These are phyloP conservation scores for Yamadazyma atlantica DNA, from an alignment of 1,139 yeast genomes.

Conservation along the genomic window DNA sequence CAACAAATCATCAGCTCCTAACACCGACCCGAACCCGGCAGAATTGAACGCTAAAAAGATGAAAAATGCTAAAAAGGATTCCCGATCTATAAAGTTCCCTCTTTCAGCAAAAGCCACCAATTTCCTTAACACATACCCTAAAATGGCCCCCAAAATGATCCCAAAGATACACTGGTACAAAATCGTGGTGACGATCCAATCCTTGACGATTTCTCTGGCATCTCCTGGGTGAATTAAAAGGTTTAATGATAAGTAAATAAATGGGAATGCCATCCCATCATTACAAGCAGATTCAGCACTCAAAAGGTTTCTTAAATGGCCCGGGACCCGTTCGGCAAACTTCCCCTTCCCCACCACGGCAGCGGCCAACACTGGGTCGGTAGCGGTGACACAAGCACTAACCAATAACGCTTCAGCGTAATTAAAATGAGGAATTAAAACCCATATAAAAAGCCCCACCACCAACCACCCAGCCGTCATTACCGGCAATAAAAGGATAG, in stretches of 20 bases:
- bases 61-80: constrained; percentile 89
- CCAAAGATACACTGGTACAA: constrained; percentile 90
- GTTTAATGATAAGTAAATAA: constrained; percentile 73
- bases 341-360: constrained; percentile 98
- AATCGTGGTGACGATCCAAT: constrained; percentile 81
- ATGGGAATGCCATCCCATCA: constrained; percentile 98
- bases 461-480: constrained; percentile 95
- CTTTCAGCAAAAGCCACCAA: constrained; percentile 78
- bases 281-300: constrained; percentile 97
- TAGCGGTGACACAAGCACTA: constrained; percentile 94
- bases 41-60: constrained; percentile 82
- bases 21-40: constrained; percentile 89
- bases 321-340: constrained; percentile 96
- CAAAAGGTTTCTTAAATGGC: constrained; percentile 84
- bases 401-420: constrained; percentile 78
- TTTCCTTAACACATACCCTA: constrained; percentile 78
- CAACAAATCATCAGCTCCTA: constrained; percentile 89
- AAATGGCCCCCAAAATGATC: constrained; percentile 66
- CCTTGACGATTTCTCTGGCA: constrained; percentile 68
- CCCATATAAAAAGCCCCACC: constrained; percentile 84
- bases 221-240: constrained; percentile 67
- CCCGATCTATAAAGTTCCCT: constrained; percentile 79
- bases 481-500: constrained; percentile 78
- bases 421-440: constrained; percentile 75
- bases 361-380: constrained; percentile 96